phyloP scores from a whole-genome alignment of 139 green algal genomes.

The Astrephomene gubernaculifera region DNA sequence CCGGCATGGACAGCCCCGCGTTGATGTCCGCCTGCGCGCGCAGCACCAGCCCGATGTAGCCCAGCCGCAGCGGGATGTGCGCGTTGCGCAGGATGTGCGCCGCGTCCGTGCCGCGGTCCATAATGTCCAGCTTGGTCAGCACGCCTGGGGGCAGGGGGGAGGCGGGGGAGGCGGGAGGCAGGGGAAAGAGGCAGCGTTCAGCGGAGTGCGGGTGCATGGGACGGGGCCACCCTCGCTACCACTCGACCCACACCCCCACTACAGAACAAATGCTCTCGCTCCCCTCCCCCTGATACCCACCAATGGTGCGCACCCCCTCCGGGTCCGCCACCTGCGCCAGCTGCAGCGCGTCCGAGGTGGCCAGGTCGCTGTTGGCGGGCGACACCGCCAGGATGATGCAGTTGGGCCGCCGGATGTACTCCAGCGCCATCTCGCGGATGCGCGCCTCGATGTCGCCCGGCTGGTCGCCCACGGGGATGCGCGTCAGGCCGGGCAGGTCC shows the following conservation, averaged over 20 bases:
- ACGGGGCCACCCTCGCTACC: too few relatives aligned
- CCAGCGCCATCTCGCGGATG: slow-evolving; percentile 88
- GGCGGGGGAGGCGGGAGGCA: too few relatives aligned
- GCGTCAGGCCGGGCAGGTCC: slow-evolving; percentile 96
- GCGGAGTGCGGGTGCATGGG: too few relatives aligned
- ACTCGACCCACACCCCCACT: too few relatives aligned
- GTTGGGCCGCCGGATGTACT: slow-evolving; percentile 90
- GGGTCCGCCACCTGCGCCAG: slow-evolving; percentile 85
- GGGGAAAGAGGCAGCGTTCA: too few relatives aligned
- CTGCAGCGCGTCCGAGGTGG: slow-evolving; percentile 85
- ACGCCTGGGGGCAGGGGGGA: slow-evolving; percentile 57
- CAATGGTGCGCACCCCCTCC: slow-evolving; percentile 77
- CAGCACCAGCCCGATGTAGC: slow-evolving; percentile 93
- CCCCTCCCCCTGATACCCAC: slow-evolving; percentile 45
- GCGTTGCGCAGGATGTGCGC: slow-evolving; percentile 82
- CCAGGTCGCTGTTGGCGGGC: slow-evolving; percentile 87
- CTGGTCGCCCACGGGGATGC: slow-evolving; percentile 98
- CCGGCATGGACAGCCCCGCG: slow-evolving; percentile 59
- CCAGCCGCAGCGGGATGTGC: slow-evolving; percentile 92
- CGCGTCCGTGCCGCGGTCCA: slow-evolving; percentile 91
- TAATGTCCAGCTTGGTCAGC: slow-evolving; percentile 93
- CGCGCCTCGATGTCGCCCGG: slow-evolving; percentile 94
- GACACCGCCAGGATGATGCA: slow-evolving; percentile 93
- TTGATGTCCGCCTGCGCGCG: slow-evolving; percentile 90
- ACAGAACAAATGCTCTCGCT: too few relatives aligned